A percentile compares a stretch with the other conserved stretches of the same genome.
These are phyloP conservation scores for Syzygium aqueum DNA, from an alignment of 345 rosid species.

Conservation along the genomic window DNA sequence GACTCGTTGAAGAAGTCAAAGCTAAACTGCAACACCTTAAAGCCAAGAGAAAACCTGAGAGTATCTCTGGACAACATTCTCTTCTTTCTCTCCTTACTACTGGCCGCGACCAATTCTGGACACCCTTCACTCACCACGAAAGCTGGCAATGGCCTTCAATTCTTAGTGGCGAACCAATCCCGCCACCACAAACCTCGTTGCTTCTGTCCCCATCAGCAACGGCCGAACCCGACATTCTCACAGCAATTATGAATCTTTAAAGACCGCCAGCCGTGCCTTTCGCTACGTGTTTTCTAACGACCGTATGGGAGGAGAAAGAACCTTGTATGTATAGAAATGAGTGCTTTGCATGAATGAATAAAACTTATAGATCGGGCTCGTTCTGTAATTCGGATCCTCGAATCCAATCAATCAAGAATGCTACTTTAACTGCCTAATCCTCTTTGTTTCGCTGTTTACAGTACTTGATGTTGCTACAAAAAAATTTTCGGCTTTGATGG, in stretches of 20 bases:
- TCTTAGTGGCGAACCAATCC: not conserved
- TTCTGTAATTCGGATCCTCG: not conserved
- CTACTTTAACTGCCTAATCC: not conserved
- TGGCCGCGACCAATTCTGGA: not conserved
- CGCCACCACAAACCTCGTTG: not conserved
- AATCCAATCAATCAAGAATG: not conserved
- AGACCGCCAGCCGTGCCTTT: not conserved
- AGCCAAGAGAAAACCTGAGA: not conserved
- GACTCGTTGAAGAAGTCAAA: not conserved
- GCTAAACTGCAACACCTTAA: not conserved
- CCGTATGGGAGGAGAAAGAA: not conserved
- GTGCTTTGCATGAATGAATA: not conserved
- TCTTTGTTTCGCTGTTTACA: not conserved
- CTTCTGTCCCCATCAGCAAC: not conserved
- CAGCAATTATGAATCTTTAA: not conserved
- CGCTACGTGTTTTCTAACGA: not conserved
- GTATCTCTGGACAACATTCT: not conserved
- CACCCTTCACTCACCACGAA: not conserved
- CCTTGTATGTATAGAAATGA: not conserved
- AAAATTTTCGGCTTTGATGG: not conserved
- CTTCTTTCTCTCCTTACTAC: not conserved
- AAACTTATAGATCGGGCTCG: not conserved
- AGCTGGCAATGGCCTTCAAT: not conserved
- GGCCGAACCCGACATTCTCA: not conserved
- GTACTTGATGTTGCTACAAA: not conserved